Conservation (phyloP, 306 rosid genomes). For the Ziziphus jujuba region DNA sequence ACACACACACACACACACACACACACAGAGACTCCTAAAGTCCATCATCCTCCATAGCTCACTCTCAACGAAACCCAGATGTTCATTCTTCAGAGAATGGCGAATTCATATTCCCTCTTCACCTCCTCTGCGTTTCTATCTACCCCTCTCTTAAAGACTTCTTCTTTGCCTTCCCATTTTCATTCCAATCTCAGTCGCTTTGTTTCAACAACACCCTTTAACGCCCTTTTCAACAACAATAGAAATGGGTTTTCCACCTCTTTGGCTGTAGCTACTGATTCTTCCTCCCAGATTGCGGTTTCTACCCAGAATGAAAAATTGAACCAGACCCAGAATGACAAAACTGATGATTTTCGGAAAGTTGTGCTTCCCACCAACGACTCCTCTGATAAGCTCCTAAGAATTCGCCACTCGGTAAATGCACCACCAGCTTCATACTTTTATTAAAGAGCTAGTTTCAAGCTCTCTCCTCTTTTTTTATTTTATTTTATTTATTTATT, state of each 20-base stretch:
- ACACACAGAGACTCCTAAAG: no score
- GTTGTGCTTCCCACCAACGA: constrained; percentile 82
- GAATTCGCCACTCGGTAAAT: constrained; percentile 93
- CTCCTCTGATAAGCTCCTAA: constrained; percentile 73
- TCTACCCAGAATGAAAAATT: constrained; percentile 23
- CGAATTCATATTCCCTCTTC: constrained; percentile 19
- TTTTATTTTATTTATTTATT: not conserved
- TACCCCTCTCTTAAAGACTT: constrained; percentile 31
- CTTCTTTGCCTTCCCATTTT: constrained; percentile 23
- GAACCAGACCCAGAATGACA: constrained; percentile 19
- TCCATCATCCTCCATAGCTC: not conserved
- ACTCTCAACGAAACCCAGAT: constrained; percentile 9
- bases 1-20: no score
- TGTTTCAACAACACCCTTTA: constrained; percentile 18
- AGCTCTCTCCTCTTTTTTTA: not conserved
- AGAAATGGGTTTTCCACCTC: constrained; percentile 36
- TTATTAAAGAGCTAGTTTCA: not conserved
- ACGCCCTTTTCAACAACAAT: constrained; percentile 13
- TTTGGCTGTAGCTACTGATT: constrained; percentile 53
- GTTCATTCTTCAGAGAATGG: constrained; percentile 58
- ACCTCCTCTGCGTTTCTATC: constrained; percentile 33
- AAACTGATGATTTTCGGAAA: constrained; percentile 25
- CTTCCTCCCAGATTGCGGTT: constrained; percentile 34
- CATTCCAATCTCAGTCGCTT: constrained; percentile 30
- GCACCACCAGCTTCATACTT: not conserved